Percentiles rank a stretch among this genome's conserved stretches.
phyloP scores from a whole-genome alignment of 495 filamentous ascomycete genomes.

The Immersiella caudata region DNA sequence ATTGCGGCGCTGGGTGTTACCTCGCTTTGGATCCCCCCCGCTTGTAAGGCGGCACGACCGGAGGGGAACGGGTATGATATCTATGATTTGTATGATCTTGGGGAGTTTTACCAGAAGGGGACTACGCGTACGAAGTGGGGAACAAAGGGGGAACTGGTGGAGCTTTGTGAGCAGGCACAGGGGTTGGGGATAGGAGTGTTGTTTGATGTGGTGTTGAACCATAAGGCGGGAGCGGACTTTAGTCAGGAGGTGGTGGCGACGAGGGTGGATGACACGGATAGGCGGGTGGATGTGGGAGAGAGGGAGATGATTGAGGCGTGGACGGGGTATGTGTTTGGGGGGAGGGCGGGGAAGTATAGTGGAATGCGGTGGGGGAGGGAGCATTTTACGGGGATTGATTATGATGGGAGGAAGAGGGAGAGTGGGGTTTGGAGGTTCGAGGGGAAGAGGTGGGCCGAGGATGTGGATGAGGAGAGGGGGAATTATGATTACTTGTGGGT shows the following conservation, averaged over 20 bases:
- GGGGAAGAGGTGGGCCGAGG: conserved; percentile 61
- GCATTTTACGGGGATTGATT: conserved; percentile 75
- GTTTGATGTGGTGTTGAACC: conserved; percentile 79
- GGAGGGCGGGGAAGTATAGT: conserved; percentile 61
- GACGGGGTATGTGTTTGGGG: conserved; percentile 68
- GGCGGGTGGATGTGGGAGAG: conserved; percentile 54
- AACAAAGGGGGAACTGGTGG: conserved; percentile 59
- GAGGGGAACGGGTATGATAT: conserved; percentile 75
- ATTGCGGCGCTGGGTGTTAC: conserved; percentile 64
- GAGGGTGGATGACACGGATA: conserved; percentile 62
- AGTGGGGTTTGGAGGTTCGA: conserved; percentile 70
- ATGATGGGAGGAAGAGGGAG: conserved; percentile 57
- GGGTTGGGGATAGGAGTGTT: conserved; percentile 59
- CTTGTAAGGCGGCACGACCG: conserved; percentile 67
- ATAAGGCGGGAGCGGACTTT: conserved; percentile 71
- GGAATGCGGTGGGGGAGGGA: conserved; percentile 65
- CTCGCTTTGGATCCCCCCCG: conserved; percentile 73
- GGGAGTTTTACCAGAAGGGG: conserved; percentile 80
- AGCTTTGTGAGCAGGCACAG: conserved; percentile 52
- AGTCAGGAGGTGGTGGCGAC: conserved; percentile 60
- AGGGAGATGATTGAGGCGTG: conserved; percentile 65
- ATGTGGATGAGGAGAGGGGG: conserved; percentile 68
- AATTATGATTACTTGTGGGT: conserved; percentile 66
- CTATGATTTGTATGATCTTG: conserved; percentile 78
- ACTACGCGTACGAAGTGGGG: conserved; percentile 69